Evolutionary conservation across 2,329 filamentous ascomycete species (phyloP).

Genomic region (Bipolaris cookei): DNA sequence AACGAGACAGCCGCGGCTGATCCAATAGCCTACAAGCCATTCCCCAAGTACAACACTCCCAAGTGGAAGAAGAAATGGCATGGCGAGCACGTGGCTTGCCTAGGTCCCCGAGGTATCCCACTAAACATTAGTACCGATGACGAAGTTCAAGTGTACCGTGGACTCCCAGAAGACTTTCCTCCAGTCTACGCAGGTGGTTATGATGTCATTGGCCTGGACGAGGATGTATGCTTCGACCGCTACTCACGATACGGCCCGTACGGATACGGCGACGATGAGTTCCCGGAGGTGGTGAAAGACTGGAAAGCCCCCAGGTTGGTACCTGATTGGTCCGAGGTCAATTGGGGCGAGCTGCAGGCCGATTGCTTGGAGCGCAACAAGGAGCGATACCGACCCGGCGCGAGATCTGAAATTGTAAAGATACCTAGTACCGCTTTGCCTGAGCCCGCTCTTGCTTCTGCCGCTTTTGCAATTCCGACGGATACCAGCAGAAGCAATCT

Average conservation of each 20-base stretch:
- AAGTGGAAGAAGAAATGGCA: slow-evolving; percentile 64
- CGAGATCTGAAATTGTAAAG: slow-evolving; percentile 49
- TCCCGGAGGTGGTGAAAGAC: slow-evolving; percentile 54
- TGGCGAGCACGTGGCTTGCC: slow-evolving; percentile 68
- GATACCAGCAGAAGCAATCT: slow-evolving; percentile 39
- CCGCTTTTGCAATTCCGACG: slow-evolving; percentile 38
- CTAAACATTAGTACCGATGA: slow-evolving; percentile 66
- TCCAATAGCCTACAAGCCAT: slow-evolving; percentile 70
- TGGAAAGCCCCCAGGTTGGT: slow-evolving; percentile 48
- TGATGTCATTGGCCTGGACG: slow-evolving; percentile 48
- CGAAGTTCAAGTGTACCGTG: slow-evolving; percentile 66
- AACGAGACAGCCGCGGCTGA: slow-evolving; percentile 31
- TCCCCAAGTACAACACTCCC: slow-evolving; percentile 71
- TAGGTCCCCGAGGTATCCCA: slow-evolving; percentile 61
- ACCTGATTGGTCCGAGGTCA: slow-evolving; percentile 67
- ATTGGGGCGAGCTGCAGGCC: slow-evolving; percentile 74
- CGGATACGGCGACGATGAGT: slow-evolving; percentile 61
- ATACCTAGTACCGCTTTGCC: slow-evolving; percentile 38
- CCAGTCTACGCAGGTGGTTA: slow-evolving; percentile 48
- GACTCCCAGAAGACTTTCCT: slow-evolving; percentile 57
- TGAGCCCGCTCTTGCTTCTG: slow-evolving; percentile 33
- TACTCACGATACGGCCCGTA: slow-evolving; percentile 62
- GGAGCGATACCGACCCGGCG: slow-evolving; percentile 60
- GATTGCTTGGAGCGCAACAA: slow-evolving; percentile 70
- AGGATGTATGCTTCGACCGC: slow-evolving; percentile 69